Conservation (phyloP, 331 rosid genomes). For the Dryas integrifolia region DNA sequence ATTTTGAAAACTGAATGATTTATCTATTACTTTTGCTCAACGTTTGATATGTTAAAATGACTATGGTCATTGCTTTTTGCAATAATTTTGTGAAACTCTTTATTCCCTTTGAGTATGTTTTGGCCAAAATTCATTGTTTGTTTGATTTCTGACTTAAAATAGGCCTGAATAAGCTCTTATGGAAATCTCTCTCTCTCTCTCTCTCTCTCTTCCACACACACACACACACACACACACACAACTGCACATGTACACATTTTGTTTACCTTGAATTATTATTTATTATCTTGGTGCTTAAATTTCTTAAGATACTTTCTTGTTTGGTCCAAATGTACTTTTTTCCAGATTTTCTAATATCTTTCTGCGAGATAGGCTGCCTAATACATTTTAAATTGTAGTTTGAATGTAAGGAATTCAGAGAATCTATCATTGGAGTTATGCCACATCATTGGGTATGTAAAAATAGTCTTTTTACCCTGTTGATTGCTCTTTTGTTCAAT, state of each 20-base stretch:
- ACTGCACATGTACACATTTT: not conserved
- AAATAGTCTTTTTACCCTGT: not conserved
- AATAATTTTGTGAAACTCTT: conserved; percentile 2
- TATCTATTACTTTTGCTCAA: conserved; percentile 13
- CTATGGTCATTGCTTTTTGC: not conserved
- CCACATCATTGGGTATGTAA: conserved; percentile 95
- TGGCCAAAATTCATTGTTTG: not conserved
- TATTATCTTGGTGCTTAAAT: not conserved
- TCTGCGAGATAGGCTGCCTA: conserved; percentile 34
- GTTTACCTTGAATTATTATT: not conserved
- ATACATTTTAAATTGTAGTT: conserved; percentile 58
- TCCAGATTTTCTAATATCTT: not conserved
- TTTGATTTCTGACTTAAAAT: not conserved
- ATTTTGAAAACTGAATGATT: conserved; percentile 9
- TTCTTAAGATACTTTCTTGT: not conserved
- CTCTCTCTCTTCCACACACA: no score
- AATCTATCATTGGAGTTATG: conserved; percentile 93
- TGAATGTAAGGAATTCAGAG: conserved; percentile 98
- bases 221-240: no score
- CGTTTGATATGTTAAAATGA: not conserved
- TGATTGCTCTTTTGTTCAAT: not conserved
- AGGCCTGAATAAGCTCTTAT: not conserved
- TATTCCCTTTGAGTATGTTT: not conserved
- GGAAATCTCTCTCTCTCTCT: not conserved
- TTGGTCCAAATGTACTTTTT: not conserved